Evolutionary conservation across 2,329 filamentous ascomycete genomes (phyloP).

Genomic region (Akanthomyces lecanii): DNA sequence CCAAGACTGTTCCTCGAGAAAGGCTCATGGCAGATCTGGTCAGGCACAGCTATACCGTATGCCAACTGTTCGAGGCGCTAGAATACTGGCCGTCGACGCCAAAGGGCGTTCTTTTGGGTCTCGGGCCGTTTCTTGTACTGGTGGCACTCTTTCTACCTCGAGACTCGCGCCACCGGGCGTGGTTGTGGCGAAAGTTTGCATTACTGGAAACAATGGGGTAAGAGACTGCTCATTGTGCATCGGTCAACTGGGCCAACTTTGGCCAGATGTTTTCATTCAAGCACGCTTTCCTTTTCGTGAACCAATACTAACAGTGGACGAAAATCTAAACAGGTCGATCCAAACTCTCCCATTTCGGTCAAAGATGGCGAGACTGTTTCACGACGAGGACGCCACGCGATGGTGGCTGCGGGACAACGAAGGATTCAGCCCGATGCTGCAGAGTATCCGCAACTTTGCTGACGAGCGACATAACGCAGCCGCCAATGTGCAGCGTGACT

Average conservation of each 20-base stretch:
- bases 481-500: slow-evolving; percentile 55
- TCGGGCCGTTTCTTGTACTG: slow-evolving; percentile 73
- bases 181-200: slow-evolving; percentile 76
- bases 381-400: slow-evolving; percentile 62
- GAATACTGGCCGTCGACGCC: slow-evolving; percentile 67
- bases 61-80: slow-evolving; percentile 75
- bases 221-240: slow-evolving; percentile 28
- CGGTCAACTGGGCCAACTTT: slow-evolving; percentile 1
- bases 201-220: slow-evolving; percentile 75
- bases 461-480: slow-evolving; percentile 66
- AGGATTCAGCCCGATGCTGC: slow-evolving; percentile 67
- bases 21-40: slow-evolving; percentile 51
- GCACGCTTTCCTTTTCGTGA: not conserved
- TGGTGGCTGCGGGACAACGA: slow-evolving; percentile 92
- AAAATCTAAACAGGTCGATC: slow-evolving; percentile 61
- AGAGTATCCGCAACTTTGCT: slow-evolving; percentile 74
- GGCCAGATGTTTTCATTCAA: not conserved
- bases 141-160: slow-evolving; percentile 75
- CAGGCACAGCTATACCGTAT: slow-evolving; percentile 63
- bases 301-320: not conserved
- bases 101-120: slow-evolving; percentile 64
- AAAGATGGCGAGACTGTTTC: slow-evolving; percentile 73
- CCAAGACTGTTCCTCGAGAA: slow-evolving; percentile 52
- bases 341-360: slow-evolving; percentile 70
- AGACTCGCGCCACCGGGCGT: slow-evolving; percentile 67